phyloP scores from a whole-genome alignment of 1,284 basidiomycete species.

The Austropuccinia psidii region DNA sequence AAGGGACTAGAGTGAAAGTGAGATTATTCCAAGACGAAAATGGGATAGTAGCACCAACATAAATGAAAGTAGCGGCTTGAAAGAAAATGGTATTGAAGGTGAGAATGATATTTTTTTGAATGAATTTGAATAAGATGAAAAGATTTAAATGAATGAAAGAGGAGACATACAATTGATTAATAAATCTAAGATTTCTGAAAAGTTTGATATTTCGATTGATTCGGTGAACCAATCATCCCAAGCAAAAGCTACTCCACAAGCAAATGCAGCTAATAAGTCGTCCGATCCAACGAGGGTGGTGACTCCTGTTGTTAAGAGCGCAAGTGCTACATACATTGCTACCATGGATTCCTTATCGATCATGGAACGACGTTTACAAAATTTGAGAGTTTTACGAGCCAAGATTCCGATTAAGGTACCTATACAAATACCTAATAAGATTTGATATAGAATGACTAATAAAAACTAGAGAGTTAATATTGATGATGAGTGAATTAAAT shows the following conservation, averaged over 20 bases:
- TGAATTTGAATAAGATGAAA: conserved; percentile 54
- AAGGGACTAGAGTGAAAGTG: conserved; percentile 63
- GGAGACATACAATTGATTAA: conserved; percentile 48
- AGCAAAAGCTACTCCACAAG: conserved; percentile 90
- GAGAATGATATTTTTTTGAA: conserved; percentile 68
- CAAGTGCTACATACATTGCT: conserved; percentile 74
- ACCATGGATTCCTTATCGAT: conserved; percentile 95
- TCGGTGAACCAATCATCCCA: conserved; percentile 85
- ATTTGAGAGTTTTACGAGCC: conserved; percentile 91
- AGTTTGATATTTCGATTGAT: conserved; percentile 89
- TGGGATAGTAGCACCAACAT: conserved; percentile 69
- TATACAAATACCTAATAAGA: conserved; percentile 69
- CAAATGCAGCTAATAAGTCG: conserved; percentile 86
- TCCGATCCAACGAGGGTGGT: conserved; percentile 83
- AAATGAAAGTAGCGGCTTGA: conserved; percentile 29
- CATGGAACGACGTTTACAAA: conserved; percentile 76
- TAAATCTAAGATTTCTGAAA: conserved; percentile 90
- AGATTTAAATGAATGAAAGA: conserved; percentile 38
- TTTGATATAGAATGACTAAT: conserved; percentile 59
- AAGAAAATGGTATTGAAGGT: background rate
- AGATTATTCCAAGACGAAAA: conserved; percentile 67
- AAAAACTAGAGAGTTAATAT: conserved; percentile 49
- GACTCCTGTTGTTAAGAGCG: conserved; percentile 66
- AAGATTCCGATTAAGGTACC: conserved; percentile 69
- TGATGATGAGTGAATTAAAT: conserved; percentile 57